These are phyloP conservation scores for Phymatotrichopsis omnivora DNA, from an alignment of 2,329 filamentous ascomycete genomes.

Conservation along the genomic window DNA sequence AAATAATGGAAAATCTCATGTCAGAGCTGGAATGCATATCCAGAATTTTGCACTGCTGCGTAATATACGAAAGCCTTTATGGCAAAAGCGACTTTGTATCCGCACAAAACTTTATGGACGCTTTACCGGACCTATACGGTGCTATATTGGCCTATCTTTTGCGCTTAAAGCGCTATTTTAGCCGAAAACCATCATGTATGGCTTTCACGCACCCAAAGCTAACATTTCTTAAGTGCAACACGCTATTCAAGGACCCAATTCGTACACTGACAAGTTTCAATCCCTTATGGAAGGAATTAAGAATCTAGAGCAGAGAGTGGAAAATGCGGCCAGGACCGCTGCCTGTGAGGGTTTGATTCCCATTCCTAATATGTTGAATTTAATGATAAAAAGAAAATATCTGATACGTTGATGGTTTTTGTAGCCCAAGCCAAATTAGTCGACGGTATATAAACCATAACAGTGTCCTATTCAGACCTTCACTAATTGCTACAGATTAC, in stretches of 20 bases:
- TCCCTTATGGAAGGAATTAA: background rate
- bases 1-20: constrained; percentile 3
- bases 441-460: background rate
- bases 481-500: background rate
- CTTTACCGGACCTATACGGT: constrained; percentile 4
- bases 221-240: too few species aligned
- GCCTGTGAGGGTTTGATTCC: constrained; percentile 8
- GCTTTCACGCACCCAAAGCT: too few species aligned
- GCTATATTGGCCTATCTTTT: constrained; percentile 6
- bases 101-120: background rate
- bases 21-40: constrained; percentile 16
- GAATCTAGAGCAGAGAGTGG: background rate
- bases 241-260: too few species aligned
- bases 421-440: background rate
- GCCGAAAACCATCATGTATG: background rate
- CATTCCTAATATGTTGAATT: background rate
- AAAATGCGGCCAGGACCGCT: background rate
- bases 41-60: constrained; percentile 19
- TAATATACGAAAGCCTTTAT: constrained; percentile 24
- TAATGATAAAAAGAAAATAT: background rate
- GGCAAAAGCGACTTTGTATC: background rate
- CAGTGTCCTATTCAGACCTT: background rate
- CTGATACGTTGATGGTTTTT: background rate
- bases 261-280: too few species aligned
- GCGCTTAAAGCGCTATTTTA: background rate